Evolutionary conservation across 208 protist genomes (phyloP).

Genomic region (Trypanosoma scelopori): DNA sequence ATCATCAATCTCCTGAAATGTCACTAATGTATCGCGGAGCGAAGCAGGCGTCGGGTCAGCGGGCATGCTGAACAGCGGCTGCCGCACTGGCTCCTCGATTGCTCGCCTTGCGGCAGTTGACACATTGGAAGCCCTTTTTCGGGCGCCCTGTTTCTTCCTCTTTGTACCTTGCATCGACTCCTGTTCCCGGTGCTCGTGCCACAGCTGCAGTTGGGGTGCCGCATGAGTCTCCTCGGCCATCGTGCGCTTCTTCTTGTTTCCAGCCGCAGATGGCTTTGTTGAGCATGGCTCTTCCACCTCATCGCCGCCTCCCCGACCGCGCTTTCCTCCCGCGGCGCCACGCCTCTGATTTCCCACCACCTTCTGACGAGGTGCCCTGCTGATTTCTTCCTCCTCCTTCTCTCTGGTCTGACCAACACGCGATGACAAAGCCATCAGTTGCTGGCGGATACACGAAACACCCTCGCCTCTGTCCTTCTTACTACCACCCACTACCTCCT

Average conservation of each 20-base stretch:
- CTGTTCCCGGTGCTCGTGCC: not conserved
- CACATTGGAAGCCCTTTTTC: not conserved
- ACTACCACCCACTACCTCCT: too few relatives aligned
- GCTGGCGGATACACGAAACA: constrained; percentile 24
- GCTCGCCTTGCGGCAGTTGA: not conserved
- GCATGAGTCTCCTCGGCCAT: not conserved
- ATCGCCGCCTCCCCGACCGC: not conserved
- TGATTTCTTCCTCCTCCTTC: constrained; percentile 35
- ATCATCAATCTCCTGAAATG: constrained; percentile 42
- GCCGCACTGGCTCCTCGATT: constrained; percentile 9
- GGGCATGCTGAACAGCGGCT: constrained; percentile 50
- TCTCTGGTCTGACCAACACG: constrained; percentile 45
- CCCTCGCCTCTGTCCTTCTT: not conserved
- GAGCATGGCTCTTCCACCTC: not conserved
- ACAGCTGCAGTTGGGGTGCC: not conserved
- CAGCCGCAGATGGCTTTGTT: not conserved
- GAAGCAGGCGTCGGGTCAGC: not conserved
- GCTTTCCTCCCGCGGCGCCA: constrained; percentile 14
- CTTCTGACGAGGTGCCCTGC: constrained; percentile 5
- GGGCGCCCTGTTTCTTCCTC: constrained; percentile 5
- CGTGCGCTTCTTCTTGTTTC: not conserved
- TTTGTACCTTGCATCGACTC: not conserved
- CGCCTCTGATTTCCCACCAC: constrained; percentile 13
- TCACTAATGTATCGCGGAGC: constrained; percentile 15
- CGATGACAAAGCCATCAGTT: constrained; percentile 40